phyloP scores from a whole-genome alignment of 495 filamentous ascomycete genomes.

The Penicillium crystallinum region DNA sequence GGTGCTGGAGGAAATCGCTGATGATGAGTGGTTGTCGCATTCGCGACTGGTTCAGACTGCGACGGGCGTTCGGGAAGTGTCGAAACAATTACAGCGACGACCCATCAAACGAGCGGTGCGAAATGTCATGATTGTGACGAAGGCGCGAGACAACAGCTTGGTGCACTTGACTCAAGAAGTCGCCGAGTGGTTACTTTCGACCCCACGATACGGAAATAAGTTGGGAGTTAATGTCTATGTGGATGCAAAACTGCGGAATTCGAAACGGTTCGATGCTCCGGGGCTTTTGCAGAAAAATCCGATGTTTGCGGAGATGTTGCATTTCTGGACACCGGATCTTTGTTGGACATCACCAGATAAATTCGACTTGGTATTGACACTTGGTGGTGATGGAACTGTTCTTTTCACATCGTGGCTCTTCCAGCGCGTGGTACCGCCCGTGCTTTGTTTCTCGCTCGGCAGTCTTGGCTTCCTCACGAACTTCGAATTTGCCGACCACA shows the following conservation, averaged over 20 bases:
- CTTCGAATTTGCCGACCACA: constrained; percentile 82
- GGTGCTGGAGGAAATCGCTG: constrained; percentile 87
- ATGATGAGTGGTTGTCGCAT: constrained; percentile 87
- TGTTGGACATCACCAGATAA: constrained; percentile 86
- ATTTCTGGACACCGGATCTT: constrained; percentile 91
- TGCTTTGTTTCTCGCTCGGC: constrained; percentile 83
- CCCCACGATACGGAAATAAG: constrained; percentile 74
- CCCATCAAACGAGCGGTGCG: constrained; percentile 83
- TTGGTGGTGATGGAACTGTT: constrained; percentile 90
- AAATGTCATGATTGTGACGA: constrained; percentile 95
- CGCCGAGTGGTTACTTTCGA: constrained; percentile 77
- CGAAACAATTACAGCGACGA: constrained; percentile 82
- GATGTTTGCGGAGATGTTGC: constrained; percentile 70
- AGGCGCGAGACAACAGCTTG: constrained; percentile 85
- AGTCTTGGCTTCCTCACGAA: constrained; percentile 89
- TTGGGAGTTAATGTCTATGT: constrained; percentile 88
- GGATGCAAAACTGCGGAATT: constrained; percentile 80
- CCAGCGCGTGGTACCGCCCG: constrained; percentile 85
- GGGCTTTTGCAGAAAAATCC: constrained; percentile 65
- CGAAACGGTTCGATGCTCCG: constrained; percentile 77
- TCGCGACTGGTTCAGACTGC: constrained; percentile 91
- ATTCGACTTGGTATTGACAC: constrained; percentile 87
- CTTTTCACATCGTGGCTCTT: constrained; percentile 92
- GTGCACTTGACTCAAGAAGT: constrained; percentile 82
- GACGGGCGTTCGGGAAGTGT: constrained; percentile 88